phyloP scores from a whole-genome alignment of 371 early-diverging fungal species.

The Batkoa obscura region DNA sequence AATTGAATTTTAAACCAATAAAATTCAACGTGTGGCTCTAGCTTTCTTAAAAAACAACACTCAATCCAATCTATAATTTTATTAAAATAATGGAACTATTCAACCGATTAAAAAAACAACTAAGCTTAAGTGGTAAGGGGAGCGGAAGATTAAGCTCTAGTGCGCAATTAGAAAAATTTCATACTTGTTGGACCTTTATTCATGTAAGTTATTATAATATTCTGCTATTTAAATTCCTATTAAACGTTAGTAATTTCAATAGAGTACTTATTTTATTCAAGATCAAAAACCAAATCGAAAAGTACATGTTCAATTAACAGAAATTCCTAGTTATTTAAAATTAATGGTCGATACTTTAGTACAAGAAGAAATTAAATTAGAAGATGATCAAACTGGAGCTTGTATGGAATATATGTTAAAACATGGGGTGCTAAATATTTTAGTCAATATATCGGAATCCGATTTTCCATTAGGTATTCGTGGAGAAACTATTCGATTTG shows the following conservation, averaged over 20 bases:
- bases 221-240: no score
- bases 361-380: constrained; percentile 62
- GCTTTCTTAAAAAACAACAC: no score
- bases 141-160: no score
- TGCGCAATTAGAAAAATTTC: constrained; percentile 48
- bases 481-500: constrained; percentile 56
- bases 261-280: constrained; percentile 32
- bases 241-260: no score
- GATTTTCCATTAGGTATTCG: constrained; percentile 77
- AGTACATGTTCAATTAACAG: constrained; percentile 48
- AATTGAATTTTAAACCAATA: no score
- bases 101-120: no score
- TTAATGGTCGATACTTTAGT: constrained; percentile 76
- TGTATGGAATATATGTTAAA: constrained; percentile 86
- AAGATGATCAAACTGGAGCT: constrained; percentile 50
- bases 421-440: constrained; percentile 50
- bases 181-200: constrained; percentile 50
- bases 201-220: no score
- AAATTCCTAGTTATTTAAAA: constrained; percentile 53
- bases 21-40: no score
- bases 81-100: no score
- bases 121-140: no score
- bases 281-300: constrained; percentile 28
- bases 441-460: constrained; percentile 55
- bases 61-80: no score